Evolutionary conservation across 1,284 basidiomycete species (phyloP), one percentile per base, ranked within the genome.

Genomic region (Pyrrhoderma noxium): DNA sequence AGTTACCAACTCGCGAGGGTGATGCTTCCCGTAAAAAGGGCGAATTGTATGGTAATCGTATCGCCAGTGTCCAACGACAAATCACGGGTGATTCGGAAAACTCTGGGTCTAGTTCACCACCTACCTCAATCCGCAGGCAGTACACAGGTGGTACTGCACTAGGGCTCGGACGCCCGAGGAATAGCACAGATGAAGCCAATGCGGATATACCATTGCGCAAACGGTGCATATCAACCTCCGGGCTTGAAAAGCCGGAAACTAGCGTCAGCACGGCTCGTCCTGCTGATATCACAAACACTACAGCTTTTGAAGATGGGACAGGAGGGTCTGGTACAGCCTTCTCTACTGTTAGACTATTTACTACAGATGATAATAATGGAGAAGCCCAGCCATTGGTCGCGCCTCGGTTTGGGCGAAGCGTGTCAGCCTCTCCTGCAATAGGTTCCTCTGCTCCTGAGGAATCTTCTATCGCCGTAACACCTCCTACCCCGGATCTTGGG

Each of bases 41-140:
- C 39, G 82, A 86, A 63, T 66, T 86, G 25, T 85, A 86, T 60
- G 85, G 82, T 23, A 88, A 87, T 65, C 72, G 84, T 23, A 75
- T 86, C 22, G 36, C 51, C n/a, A 56, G 46, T 21, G 46, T 46
- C 45, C 22, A n/a, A 22, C 21, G 9, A 22, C 27, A 31, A 31
- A 11, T 31, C 27, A 31, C 27, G 27, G 27, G 27, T 31, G 11
- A 31, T 31, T 25, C 19, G 2, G 35, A n/a, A n/a, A 47, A 41
- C 9, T 18, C 53, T 18, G 37, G 36, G 9, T 11, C 21, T 3
- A 21, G n/a, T n/a, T 52, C 51, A 14, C 44, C 51, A 13, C 45
- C 51, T 3, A 43, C 51, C 22, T 22, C 51, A 1, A 23, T 52
- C n/a, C 25, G 45, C 13, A 44, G 25, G 8, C 51, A 47, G 11